A percentile compares a stretch with the other conserved stretches of the same genome.
phyloP scores from a whole-genome alignment of 805 yeast species.

The Kodamaea sagamina region DNA sequence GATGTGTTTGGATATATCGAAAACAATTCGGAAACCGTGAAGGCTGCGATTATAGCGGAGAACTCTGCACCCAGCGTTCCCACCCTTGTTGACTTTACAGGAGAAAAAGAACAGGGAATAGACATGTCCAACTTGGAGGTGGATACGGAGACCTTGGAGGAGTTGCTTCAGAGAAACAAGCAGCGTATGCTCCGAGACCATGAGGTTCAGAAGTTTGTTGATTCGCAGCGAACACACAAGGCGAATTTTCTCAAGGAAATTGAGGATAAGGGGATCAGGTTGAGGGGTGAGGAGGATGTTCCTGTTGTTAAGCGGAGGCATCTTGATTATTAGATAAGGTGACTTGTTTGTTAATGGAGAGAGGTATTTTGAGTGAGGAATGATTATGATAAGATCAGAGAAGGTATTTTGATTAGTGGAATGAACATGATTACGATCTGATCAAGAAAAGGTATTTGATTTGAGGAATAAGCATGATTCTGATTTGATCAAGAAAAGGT shows the following conservation, averaged over 20 bases:
- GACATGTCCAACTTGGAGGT: conserved; percentile 19
- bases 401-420: no score
- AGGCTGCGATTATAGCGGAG: background rate
- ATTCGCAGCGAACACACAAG: conserved; percentile 23
- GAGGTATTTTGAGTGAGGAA: no score
- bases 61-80: background rate
- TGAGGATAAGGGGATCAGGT: conserved; percentile 21
- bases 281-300: conserved; percentile 10
- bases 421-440: no score
- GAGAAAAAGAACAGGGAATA: background rate
- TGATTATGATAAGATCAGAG: no score
- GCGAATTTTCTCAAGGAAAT: conserved; percentile 28
- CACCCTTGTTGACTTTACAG: background rate
- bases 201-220: conserved; percentile 17
- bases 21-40: background rate
- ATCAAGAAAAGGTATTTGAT: no score
- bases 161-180: conserved; percentile 13
- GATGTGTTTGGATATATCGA: background rate
- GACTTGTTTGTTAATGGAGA: background rate
- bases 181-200: conserved; percentile 15
- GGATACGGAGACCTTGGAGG: conserved; percentile 23
- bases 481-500: no score
- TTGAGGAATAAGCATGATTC: no score
- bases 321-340: conserved; percentile 5
- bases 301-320: conserved; percentile 1